phyloP scores from a whole-genome alignment of 202 grass and related monocot species.

The Panicum hallii region DNA sequence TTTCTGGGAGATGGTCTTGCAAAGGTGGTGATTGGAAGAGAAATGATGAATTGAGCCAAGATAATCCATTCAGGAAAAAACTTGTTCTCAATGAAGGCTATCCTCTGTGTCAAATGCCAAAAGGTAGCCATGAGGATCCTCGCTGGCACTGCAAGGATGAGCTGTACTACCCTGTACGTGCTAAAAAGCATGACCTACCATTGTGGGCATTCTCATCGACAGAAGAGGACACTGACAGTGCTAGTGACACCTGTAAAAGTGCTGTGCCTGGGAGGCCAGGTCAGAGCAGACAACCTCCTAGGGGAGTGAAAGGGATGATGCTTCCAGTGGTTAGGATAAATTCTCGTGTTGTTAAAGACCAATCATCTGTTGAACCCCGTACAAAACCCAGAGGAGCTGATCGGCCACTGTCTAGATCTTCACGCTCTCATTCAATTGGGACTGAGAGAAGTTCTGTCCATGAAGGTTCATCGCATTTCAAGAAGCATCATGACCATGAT shows the following conservation, averaged over 20 bases:
- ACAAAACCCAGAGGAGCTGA: slow-evolving; percentile 70
- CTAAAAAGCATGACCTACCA: slow-evolving; percentile 83
- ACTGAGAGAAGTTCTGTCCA: slow-evolving; percentile 71
- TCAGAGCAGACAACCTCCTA: slow-evolving; percentile 60
- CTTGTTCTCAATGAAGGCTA: slow-evolving; percentile 91
- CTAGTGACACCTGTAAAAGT: slow-evolving; percentile 63
- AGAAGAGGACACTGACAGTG: slow-evolving; percentile 75
- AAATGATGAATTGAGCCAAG: slow-evolving; percentile 82
- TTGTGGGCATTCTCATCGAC: slow-evolving; percentile 80
- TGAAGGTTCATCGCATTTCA: slow-evolving; percentile 68
- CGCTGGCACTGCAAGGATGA: slow-evolving; percentile 72
- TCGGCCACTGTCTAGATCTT: slow-evolving; percentile 68
- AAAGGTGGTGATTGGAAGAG: slow-evolving; percentile 98
- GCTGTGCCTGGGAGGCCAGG: slow-evolving; percentile 51
- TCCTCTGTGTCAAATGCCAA: slow-evolving; percentile 83
- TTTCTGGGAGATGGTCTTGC: slow-evolving; percentile 82
- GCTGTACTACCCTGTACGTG: slow-evolving; percentile 58
- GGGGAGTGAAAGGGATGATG: slow-evolving; percentile 74
- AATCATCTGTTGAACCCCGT: slow-evolving; percentile 58
- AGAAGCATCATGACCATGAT: slow-evolving; percentile 74
- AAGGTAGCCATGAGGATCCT: slow-evolving; percentile 72
- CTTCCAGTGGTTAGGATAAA: slow-evolving; percentile 90
- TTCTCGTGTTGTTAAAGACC: slow-evolving; percentile 80
- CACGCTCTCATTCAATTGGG: slow-evolving; percentile 70
- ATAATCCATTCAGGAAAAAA: slow-evolving; percentile 71